Conservation (phyloP, 768 basidiomycete genomes). For the Leccinum uliginosum region DNA sequence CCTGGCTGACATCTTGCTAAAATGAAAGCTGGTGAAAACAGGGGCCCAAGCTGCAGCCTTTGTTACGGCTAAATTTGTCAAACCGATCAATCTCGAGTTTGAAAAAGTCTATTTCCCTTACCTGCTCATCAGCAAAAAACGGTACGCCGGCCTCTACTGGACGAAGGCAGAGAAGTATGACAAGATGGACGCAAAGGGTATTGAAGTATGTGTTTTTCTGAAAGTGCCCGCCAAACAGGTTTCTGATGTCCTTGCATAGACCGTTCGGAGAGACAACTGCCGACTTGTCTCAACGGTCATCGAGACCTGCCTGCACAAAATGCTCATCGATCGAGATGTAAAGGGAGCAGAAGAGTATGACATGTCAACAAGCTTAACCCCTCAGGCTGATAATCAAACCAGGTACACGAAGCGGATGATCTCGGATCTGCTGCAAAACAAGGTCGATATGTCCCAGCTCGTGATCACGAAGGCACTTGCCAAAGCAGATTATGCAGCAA, state of each 20-base stretch:
- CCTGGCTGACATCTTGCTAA: background rate
- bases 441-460: slow-evolving; percentile 97
- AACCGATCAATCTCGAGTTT: slow-evolving; percentile 98
- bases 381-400: slow-evolving; percentile 15
- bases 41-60: slow-evolving; percentile 90
- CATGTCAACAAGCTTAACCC: slow-evolving; percentile 3
- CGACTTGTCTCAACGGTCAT: slow-evolving; percentile 98
- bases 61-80: slow-evolving; percentile 86
- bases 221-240: background rate
- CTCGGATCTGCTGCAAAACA: slow-evolving; percentile 92
- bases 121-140: slow-evolving; percentile 96
- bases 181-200: slow-evolving; percentile 99
- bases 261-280: slow-evolving; percentile 97
- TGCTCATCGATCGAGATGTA: slow-evolving; percentile 94
- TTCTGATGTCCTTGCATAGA: slow-evolving; percentile 43
- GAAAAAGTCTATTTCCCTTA: slow-evolving; percentile 99
- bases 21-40: slow-evolving; percentile 27
- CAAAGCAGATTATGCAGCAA: slow-evolving; percentile 89
- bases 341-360: slow-evolving; percentile 87
- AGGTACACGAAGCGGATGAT: slow-evolving; percentile 95
- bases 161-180: slow-evolving; percentile 93
- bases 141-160: slow-evolving; percentile 98
- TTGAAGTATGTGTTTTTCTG: slow-evolving; percentile 61
- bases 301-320: slow-evolving; percentile 95
- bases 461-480: slow-evolving; percentile 98